Percentiles rank a stretch among this genome's conserved stretches.
Conservation (phyloP, 2,329 filamentous ascomycete genomes). For the Talaromyces sp. region DNA sequence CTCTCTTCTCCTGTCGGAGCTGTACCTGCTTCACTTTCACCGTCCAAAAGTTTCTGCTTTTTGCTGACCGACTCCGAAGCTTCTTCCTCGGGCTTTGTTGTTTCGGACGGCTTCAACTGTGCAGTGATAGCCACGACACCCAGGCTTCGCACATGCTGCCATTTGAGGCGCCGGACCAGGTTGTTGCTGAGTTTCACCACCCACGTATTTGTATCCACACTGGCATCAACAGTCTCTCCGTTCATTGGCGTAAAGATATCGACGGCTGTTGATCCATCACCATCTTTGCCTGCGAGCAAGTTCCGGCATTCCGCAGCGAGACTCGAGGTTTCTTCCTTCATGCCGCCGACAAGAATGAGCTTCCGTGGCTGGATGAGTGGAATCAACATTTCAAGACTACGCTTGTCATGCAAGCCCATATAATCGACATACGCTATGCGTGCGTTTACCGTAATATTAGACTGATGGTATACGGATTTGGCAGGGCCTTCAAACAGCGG, state of each 20-base stretch:
- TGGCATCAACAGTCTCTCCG: conserved; percentile 75
- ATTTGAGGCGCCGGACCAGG: conserved; percentile 80
- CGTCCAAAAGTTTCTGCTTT: conserved; percentile 46
- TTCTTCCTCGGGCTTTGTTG: conserved; percentile 26
- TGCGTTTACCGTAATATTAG: conserved; percentile 62
- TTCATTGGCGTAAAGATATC: conserved; percentile 70
- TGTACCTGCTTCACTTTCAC: conserved; percentile 37
- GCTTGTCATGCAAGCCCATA: conserved; percentile 84
- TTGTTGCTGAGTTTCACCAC: conserved; percentile 80
- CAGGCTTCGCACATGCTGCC: conserved; percentile 87
- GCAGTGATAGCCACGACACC: conserved; percentile 92
- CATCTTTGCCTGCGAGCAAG: conserved; percentile 46
- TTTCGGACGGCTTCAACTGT: conserved; percentile 50
- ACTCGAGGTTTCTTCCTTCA: conserved; percentile 66
- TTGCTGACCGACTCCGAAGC: conserved; percentile 40
- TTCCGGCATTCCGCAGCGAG: conserved; percentile 76
- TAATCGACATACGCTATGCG: conserved; percentile 87
- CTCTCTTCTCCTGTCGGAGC: conserved; percentile 19
- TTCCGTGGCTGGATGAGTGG: conserved; percentile 92
- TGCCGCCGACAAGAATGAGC: conserved; percentile 83
- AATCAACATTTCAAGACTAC: conserved; percentile 89
- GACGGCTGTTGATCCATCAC: conserved; percentile 12
- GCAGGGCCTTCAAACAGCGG: conserved; percentile 59
- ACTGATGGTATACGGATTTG: conserved; percentile 62
- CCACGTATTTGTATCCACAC: conserved; percentile 97